These are phyloP conservation scores for Exobasidium rhododendri DNA, from an alignment of 1,284 basidiomycete species.

Conservation along the genomic window DNA sequence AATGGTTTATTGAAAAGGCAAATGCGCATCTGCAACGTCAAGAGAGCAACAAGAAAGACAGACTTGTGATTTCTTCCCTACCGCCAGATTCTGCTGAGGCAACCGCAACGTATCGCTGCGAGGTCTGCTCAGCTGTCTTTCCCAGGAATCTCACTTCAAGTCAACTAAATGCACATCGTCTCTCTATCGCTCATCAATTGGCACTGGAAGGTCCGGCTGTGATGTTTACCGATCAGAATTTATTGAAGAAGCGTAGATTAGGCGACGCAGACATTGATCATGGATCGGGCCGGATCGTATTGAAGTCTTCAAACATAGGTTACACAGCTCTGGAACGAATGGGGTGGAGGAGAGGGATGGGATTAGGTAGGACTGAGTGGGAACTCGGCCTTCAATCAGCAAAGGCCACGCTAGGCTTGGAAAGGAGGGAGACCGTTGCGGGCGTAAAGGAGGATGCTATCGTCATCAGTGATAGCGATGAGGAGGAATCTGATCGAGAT, in stretches of 20 bases:
- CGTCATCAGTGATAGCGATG: neutral
- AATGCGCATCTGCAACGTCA: neutral
- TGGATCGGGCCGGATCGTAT: neutral
- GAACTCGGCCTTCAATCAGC: neutral
- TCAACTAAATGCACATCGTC: neutral
- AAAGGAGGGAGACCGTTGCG: neutral
- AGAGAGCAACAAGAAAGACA: too few species aligned
- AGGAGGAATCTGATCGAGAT: neutral
- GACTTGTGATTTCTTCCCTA: too few species aligned
- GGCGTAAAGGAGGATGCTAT: neutral
- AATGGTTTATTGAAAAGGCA: constrained; percentile 4
- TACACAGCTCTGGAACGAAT: constrained; percentile 4
- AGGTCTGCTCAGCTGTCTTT: neutral
- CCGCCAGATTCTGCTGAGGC: neutral
- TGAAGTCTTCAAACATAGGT: neutral
- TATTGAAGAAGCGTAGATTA: neutral
- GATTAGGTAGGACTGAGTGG: constrained; percentile 1
- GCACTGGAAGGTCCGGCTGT: neutral
- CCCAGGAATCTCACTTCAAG: neutral
- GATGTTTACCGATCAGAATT: neutral
- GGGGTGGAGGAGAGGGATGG: constrained; percentile 5
- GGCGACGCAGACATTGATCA: too few species aligned
- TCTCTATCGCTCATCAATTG: neutral
- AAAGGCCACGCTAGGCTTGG: neutral
- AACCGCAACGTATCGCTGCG: neutral